Evolutionary conservation across 305 asterid species (phyloP).

Genomic region (Fraxinus platypoda): DNA sequence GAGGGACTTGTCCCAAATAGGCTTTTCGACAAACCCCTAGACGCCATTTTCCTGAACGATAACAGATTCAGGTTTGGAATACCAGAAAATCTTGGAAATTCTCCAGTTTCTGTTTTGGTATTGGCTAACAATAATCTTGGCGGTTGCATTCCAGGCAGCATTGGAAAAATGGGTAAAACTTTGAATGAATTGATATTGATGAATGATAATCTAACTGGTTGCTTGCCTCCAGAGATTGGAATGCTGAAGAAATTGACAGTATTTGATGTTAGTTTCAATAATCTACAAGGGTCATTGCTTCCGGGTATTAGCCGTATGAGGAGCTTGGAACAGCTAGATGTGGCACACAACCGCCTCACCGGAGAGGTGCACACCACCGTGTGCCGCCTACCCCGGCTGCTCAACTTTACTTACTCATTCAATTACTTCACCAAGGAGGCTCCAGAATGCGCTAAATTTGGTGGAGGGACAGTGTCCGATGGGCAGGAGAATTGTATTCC

Average conservation of each 20-base stretch:
- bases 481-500: constrained; percentile 67
- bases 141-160: constrained; percentile 71
- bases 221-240: constrained; percentile 73
- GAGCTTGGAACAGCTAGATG: constrained; percentile 52
- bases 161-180: constrained; percentile 68
- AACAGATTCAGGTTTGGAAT: constrained; percentile 56
- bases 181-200: constrained; percentile 55
- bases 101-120: constrained; percentile 69
- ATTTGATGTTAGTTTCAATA: constrained; percentile 52
- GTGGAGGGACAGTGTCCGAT: constrained; percentile 39
- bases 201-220: constrained; percentile 62
- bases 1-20: constrained; percentile 63
- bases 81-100: constrained; percentile 69
- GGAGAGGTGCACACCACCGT: constrained; percentile 57
- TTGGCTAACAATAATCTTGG: constrained; percentile 67
- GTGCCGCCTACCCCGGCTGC: constrained; percentile 54
- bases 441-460: constrained; percentile 47
- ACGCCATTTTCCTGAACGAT: constrained; percentile 62
- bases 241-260: constrained; percentile 45
- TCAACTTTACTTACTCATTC: constrained; percentile 51
- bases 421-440: constrained; percentile 63
- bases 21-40: constrained; percentile 64
- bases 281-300: constrained; percentile 59
- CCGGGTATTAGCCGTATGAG: constrained; percentile 41
- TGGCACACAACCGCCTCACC: constrained; percentile 58